Conservation (phyloP, 768 basidiomycete species). For the Tylopilus subfusipes region DNA sequence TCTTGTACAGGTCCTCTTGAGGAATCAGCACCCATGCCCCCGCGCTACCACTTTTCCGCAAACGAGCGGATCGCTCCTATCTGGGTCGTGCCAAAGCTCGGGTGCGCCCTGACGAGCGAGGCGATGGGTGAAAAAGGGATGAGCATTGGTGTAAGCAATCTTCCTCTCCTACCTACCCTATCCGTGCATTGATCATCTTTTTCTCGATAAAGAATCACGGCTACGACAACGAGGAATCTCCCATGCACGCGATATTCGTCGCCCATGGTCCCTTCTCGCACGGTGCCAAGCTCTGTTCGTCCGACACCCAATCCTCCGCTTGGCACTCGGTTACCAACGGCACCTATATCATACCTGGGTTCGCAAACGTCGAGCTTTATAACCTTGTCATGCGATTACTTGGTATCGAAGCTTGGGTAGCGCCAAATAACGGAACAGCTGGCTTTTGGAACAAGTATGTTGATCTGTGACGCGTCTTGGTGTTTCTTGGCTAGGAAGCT, state of each 20-base stretch:
- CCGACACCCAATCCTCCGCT: conserved; percentile 10
- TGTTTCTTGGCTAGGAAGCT: not conserved
- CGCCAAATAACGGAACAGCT: conserved; percentile 68
- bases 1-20: conserved; percentile 7
- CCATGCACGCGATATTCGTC: conserved; percentile 90
- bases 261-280: conserved; percentile 87
- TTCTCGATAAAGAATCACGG: conserved; percentile 69
- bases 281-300: conserved; percentile 51
- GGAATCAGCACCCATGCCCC: conserved; percentile 53
- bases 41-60: conserved; percentile 69
- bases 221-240: conserved; percentile 72
- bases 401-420: conserved; percentile 53
- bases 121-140: conserved; percentile 57
- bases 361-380: conserved; percentile 84
- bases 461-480: conserved; percentile 5
- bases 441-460: conserved; percentile 86
- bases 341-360: conserved; percentile 73
- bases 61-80: conserved; percentile 83
- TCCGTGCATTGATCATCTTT: not conserved
- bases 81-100: conserved; percentile 78
- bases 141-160: conserved; percentile 66
- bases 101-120: conserved; percentile 72
- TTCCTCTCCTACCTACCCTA: not conserved
- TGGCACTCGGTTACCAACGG: conserved; percentile 64
- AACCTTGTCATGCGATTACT: conserved; percentile 75